Percentiles rank a stretch among this genome's conserved stretches.
Evolutionary conservation across 495 filamentous ascomycete genomes (phyloP).

Genomic region (Cladorrhinum samala): DNA sequence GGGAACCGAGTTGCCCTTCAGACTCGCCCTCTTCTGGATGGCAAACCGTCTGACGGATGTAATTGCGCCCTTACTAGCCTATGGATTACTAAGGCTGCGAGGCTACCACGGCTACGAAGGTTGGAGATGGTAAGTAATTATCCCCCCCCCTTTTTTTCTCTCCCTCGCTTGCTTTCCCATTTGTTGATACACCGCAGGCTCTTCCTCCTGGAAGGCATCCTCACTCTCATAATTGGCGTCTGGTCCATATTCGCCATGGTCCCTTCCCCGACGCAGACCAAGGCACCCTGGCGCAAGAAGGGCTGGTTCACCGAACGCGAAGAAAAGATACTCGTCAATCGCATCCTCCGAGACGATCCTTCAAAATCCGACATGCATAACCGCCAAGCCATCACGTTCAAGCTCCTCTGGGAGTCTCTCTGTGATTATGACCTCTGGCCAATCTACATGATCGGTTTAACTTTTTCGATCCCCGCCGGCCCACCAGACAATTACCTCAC

Average conservation of each 20-base stretch:
- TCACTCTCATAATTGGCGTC: conserved; percentile 45
- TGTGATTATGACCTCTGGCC: conserved; percentile 54
- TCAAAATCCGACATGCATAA: conserved; percentile 60
- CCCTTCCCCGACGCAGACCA: conserved; percentile 35
- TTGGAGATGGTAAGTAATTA: conserved; percentile 45
- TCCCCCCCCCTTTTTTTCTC: conserved; percentile 14
- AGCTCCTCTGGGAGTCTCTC: conserved; percentile 40
- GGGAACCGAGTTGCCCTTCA: conserved; percentile 42
- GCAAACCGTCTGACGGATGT: conserved; percentile 41
- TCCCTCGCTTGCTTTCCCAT: background rate
- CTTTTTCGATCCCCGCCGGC: conserved; percentile 41
- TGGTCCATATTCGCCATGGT: conserved; percentile 16
- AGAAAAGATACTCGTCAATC: conserved; percentile 54
- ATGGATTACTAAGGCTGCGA: conserved; percentile 44
- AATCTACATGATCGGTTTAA: conserved; percentile 51
- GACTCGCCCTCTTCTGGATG: conserved; percentile 44
- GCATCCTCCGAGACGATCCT: conserved; percentile 57
- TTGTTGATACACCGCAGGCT: conserved; percentile 16
- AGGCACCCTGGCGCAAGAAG: conserved; percentile 44
- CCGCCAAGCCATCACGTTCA: conserved; percentile 40
- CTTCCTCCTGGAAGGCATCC: conserved; percentile 41
- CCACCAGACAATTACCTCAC: conserved; percentile 44
- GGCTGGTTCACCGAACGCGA: conserved; percentile 57
- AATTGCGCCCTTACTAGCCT: conserved; percentile 43
- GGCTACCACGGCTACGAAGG: conserved; percentile 46